Evolutionary conservation across 768 basidiomycete species (phyloP), one percentile per base, ranked within the genome.

Genomic region (Sporobolomyces pararoseus): DNA sequence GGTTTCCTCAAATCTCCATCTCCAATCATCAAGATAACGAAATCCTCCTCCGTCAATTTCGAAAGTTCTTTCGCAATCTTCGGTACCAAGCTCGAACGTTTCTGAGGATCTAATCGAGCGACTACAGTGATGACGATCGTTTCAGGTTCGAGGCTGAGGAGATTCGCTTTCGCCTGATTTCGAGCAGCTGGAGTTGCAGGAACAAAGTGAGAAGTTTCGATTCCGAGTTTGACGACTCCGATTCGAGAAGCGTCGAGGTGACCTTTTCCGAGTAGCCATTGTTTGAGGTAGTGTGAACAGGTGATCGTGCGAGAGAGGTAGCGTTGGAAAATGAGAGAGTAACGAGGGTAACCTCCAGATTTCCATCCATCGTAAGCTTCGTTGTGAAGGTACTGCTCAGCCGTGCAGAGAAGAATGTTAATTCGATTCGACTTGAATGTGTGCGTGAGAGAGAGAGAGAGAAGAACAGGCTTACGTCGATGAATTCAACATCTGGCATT

Each of bases 321-420:
- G n/a, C 74, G 67, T 49, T 75, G 74, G n/a, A 47, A 17, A 55
- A 75, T 65, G 71, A 75, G 62, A 37, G 74, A 75, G 59, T 70
- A 72, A 32, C 63, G 64, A 29, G 74, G 71, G 59, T 75, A 75
- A 47, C 74, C 74, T 29, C 71, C 74, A 2, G 74, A 70, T 65
- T 75, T 75, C 74, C 74, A 75, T 23, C 68, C 71, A 51, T 75
- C 71, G 62, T 72, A 74, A 4, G 73, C 61, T 51, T 75, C 74
- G 63, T 75, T 75, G 65, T 75, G 74, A 7, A 75, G 71, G 37
- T 75, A 75, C 64, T 71, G 60, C 19, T 10, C 9, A 42, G 17
- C 39, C n/a, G 12, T 21, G 1, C n/a, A 2, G 4, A 7, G n/a
- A 34, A 3, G 23, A 21, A n/a, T 4, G 5, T 39, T 12, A 17